phyloP scores from a whole-genome alignment of 2,329 filamentous ascomycete genomes.

The Scedosporium boydii region DNA sequence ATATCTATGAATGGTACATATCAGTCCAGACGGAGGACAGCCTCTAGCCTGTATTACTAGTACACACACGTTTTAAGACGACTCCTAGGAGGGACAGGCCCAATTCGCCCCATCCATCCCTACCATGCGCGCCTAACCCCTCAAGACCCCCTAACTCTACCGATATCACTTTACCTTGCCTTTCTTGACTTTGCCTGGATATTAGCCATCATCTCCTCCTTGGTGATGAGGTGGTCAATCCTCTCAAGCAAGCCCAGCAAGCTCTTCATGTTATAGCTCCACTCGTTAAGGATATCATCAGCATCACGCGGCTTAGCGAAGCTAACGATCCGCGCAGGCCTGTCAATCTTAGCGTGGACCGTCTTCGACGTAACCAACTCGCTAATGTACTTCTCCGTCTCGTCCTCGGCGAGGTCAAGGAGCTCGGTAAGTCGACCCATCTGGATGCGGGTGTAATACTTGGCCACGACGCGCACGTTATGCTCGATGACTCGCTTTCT shows the following conservation, averaged over 20 bases:
- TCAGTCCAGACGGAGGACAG: not conserved
- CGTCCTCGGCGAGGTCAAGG: conserved; percentile 83
- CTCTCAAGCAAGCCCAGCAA: conserved; percentile 75
- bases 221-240: conserved; percentile 96
- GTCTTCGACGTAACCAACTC: conserved; percentile 96
- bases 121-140: not conserved
- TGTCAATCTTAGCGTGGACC: conserved; percentile 94
- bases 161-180: conserved; percentile 2
- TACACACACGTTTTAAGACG: not conserved
- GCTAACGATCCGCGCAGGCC: conserved; percentile 81
- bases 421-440: conserved; percentile 85
- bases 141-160: not conserved
- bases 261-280: conserved; percentile 97
- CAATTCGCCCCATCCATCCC: not conserved
- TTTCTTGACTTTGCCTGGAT: conserved; percentile 59
- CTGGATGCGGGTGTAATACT: conserved; percentile 97
- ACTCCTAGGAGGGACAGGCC: not conserved
- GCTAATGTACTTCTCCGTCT: conserved; percentile 98
- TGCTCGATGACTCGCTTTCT: conserved; percentile 99
- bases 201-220: conserved; percentile 99
- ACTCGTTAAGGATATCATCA: conserved; percentile 95
- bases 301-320: conserved; percentile 93
- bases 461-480: conserved; percentile 93
- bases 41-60: conserved; percentile 3
- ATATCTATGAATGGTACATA: not conserved